Evolutionary conservation across 1,284 basidiomycete genomes (phyloP), one percentile per base, ranked within the genome.

Genomic region (Porogramme epimiltina): DNA sequence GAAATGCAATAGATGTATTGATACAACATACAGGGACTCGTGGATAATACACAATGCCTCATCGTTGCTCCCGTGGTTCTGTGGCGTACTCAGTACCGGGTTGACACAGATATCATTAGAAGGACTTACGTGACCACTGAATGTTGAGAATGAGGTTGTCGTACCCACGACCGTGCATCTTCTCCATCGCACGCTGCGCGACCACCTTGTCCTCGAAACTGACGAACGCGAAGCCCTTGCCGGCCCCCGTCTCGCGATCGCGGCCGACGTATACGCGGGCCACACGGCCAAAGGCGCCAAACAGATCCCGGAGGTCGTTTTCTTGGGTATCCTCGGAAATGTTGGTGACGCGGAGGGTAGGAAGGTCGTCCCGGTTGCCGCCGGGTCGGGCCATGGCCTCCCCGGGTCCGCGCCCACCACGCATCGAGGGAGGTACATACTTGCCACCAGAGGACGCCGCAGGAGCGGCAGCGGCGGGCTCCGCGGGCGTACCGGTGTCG

Each of bases 271-370:
- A 98, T 47, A 98, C 94, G 47, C 95, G 78, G 38, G 85, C 87
- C 38, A 96, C 88, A 18, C 91, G 82, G 1, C 94, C 93, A 65
- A 95, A 93, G 20, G 75, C 66, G 46, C 86, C 82, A 71, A 99
- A 99, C 20, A 99, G 80, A 24, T 94, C 93, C 54, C 95, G 87
- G 45, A 99, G 77, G 72, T 99, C 97, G 68, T 89, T 89, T 70
- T 99, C 97, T 63, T 93, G 87, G 1, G 94, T 94, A 65, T 99
- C 97, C 70, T 95, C 91, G 26, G 92, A 94, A 56, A 99, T 89
- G 67, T 98, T 99, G 38, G 97, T 98, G 62, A 99, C 93, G 45
- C 97, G 93, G 22, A 99, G 82, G 0, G 97, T 99, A 3, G 97
- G 96, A 23, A 96, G 80, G 67, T 99, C 96, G 70, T 98, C 96